Evolutionary conservation across 148 eudicot genomes (phyloP).

Genomic region (Gaultheria prostrata): DNA sequence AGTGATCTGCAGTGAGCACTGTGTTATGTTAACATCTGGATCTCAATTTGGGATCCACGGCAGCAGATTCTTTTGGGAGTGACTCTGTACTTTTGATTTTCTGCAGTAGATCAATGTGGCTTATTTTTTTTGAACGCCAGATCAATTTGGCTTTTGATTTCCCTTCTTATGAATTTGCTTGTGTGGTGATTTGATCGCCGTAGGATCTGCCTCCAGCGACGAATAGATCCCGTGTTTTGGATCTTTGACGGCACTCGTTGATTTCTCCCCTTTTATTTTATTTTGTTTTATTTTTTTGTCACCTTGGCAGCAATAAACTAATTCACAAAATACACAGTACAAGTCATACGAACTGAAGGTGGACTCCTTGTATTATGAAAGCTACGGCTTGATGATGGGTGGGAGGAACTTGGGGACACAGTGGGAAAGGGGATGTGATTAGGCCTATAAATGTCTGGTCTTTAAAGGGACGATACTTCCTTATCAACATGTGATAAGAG

Average conservation of each 20-base stretch:
- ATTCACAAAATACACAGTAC: too few species aligned
- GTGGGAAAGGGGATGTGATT: too few species aligned
- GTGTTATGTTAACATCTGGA: neutral
- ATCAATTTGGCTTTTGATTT: too few species aligned
- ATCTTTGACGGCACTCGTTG: neutral
- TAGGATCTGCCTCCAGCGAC: neutral
- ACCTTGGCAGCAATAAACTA: too few species aligned
- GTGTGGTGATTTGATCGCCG: neutral
- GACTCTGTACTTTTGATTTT: neutral
- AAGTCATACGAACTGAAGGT: too few species aligned
- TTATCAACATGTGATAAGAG: neutral
- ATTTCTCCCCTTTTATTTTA: too few species aligned
- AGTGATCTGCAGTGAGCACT: neutral
- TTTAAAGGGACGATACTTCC: neutral
- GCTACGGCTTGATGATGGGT: too few species aligned
- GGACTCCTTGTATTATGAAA: too few species aligned
- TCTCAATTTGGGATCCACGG: neutral
- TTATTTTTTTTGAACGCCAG: too few species aligned
- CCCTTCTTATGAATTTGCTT: neutral
- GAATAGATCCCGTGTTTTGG: neutral
- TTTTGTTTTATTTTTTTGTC: neutral
- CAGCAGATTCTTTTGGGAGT: neutral
- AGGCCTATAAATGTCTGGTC: neutral
- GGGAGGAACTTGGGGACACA: too few species aligned
- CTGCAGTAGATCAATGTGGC: neutral